Evolutionary conservation across 2,329 filamentous ascomycete species (phyloP).

Genomic region (Ophiostoma piceae): DNA sequence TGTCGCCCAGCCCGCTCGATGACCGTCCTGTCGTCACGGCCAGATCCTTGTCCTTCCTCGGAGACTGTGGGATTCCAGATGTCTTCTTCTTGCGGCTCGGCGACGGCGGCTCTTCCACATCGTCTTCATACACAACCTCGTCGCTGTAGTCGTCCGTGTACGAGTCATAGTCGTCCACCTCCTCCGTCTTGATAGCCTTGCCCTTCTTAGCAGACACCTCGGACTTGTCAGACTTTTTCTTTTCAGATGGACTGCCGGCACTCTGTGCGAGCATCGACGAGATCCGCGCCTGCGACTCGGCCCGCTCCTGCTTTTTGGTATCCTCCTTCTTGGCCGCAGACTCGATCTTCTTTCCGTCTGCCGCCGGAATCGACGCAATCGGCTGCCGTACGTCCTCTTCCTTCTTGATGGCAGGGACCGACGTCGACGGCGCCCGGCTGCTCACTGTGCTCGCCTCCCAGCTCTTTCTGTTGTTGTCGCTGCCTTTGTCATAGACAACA

Average conservation of each 20-base stretch:
- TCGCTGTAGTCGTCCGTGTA: not conserved
- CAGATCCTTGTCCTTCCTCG: not conserved
- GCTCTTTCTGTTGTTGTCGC: not conserved
- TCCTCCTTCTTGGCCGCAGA: not conserved
- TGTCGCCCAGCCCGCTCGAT: not conserved
- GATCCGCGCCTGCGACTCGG: not conserved
- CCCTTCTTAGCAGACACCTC: not conserved
- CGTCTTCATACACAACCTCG: not conserved
- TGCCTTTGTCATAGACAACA: not conserved
- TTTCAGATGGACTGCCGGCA: not conserved
- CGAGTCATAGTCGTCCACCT: not conserved
- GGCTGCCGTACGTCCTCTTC: not conserved
- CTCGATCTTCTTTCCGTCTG: too few species aligned
- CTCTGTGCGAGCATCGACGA: not conserved
- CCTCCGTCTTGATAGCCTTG: not conserved
- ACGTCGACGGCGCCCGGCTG: not conserved
- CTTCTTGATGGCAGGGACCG: not conserved
- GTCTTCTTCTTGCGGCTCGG: conserved; percentile 5
- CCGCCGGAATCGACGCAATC: not conserved
- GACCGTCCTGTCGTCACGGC: conserved; percentile 14
- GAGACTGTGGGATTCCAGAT: not conserved
- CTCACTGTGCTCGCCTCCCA: conserved; percentile 7
- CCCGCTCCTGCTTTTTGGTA: not conserved
- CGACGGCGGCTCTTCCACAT: not conserved
- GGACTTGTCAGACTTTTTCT: not conserved